These are phyloP conservation scores for Cystofilobasidium bisporidii DNA, from an alignment of 768 basidiomycete genomes.

Conservation along the genomic window DNA sequence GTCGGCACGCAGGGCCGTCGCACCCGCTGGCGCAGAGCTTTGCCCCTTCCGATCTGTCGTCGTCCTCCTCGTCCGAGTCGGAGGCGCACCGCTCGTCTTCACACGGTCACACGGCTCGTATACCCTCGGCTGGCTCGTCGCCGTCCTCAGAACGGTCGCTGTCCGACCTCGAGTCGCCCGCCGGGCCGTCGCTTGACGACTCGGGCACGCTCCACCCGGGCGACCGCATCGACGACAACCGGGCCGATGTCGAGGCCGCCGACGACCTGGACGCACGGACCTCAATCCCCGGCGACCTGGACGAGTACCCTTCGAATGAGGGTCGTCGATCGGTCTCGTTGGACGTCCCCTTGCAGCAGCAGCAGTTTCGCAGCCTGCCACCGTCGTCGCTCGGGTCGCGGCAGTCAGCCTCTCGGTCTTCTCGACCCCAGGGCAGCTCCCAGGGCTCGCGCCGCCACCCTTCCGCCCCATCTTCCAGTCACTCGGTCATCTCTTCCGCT, in stretches of 20 bases:
- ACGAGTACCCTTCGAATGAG: background rate
- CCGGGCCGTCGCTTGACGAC: too few relatives aligned
- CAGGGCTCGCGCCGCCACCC: background rate
- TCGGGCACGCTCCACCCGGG: background rate
- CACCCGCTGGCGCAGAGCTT: constrained; percentile 23
- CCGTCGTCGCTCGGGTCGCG: background rate
- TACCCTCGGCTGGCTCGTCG: background rate
- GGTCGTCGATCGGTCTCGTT: too few relatives aligned
- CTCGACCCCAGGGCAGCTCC: background rate
- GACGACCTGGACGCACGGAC: constrained; percentile 2
- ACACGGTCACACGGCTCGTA: background rate
- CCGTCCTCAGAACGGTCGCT: background rate
- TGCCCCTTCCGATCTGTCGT: constrained; percentile 10
- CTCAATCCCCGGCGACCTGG: background rate
- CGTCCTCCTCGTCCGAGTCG: background rate
- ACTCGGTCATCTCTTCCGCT: constrained; percentile 9
- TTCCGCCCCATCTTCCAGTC: background rate
- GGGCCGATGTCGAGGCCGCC: background rate
- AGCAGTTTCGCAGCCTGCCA: background rate
- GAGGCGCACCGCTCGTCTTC: background rate
- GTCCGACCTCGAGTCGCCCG: background rate
- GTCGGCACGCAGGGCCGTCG: background rate
- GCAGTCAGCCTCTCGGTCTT: background rate
- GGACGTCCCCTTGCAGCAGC: too few relatives aligned
- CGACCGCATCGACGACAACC: too few relatives aligned